Base-by-base conservation (phyloP, 768 basidiomycete genomes). In the Tylopilus plumbeoviolaceoides region DNA sequence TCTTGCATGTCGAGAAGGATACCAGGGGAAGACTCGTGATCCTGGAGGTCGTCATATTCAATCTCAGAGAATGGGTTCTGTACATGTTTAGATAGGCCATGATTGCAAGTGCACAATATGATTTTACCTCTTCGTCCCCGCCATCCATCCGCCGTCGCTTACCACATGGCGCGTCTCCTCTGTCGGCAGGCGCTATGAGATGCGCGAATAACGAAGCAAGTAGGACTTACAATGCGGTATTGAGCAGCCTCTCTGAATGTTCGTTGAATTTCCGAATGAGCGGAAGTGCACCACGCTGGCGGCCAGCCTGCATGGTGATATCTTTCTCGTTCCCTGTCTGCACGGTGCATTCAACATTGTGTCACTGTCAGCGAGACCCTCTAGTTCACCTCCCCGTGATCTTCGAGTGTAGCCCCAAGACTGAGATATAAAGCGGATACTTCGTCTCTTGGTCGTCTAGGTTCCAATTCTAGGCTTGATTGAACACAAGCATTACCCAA, bases 241-340 rank as follows among this genome's bases (percentile, higher is more conserved):
- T 86, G 14, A 98, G 73, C 10, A 98, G 73, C 59, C 93, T 74
- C 60, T 95, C 92, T 1, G 93, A 97, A 68, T 99, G 97, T 63
- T 98, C 93, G 63, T 98, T 99, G 72, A 99, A 98, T 66, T 95
- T 90, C 45, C 95, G 80, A 58, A 99, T 98, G 44, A 98, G 78
- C 0, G 97, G 97, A 21, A 99, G 71, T 12, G 91, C 89, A 33
- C 85, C 87, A 46, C 84, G 79, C 67, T 97, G 89, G 62, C 87
- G 81, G 15, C 97, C 97, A 14, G 95, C 84, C 66, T 91, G 91
- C 97, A 98, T 99, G 1, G 97, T 98, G 21, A 90, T 66, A 61
- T 99, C 97, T 66, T 80, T 85, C 58, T 86, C 83, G 60, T 95
- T 95, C 18, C 91, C 91, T 3, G 89, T 89, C 91, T 97, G 27